phyloP scores from a whole-genome alignment of 1,139 yeast genomes.

The Cylindricascospora bacillispora region DNA sequence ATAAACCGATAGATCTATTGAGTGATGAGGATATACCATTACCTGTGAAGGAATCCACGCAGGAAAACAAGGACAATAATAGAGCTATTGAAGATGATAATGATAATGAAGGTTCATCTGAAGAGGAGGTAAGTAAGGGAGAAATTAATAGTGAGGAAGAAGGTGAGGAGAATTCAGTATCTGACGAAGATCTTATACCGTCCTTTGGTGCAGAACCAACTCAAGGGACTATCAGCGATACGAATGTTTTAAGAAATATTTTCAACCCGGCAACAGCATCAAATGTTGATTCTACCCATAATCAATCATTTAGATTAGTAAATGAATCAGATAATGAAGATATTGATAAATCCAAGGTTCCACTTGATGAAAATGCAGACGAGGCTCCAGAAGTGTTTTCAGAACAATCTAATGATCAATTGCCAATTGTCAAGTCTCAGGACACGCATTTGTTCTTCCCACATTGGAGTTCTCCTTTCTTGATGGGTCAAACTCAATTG shows the following conservation, averaged over 20 bases:
- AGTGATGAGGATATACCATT: constrained; percentile 24
- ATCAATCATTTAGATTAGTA: constrained; percentile 5
- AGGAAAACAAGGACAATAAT: neutral
- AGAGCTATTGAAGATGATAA: constrained; percentile 22
- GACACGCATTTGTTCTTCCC: constrained; percentile 47
- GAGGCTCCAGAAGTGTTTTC: constrained; percentile 6
- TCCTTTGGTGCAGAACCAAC: constrained; percentile 29
- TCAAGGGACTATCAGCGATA: constrained; percentile 28
- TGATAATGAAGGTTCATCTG: constrained; percentile 28
- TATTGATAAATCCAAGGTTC: constrained; percentile 25
- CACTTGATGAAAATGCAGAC: constrained; percentile 5
- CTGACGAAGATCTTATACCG: constrained; percentile 41
- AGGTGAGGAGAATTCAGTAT: constrained; percentile 15
- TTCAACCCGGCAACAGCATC: constrained; percentile 53
- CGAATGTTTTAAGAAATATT: constrained; percentile 51
- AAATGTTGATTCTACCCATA: constrained; percentile 20
- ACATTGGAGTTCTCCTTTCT: constrained; percentile 75
- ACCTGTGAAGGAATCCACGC: neutral
- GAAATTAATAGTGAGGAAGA: constrained; percentile 9
- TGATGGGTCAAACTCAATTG: constrained; percentile 71
- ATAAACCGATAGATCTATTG: constrained; percentile 43
- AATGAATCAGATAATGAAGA: constrained; percentile 23
- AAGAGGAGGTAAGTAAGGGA: constrained; percentile 4
- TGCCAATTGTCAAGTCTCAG: constrained; percentile 12
- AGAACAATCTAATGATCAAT: constrained; percentile 4